Evolutionary conservation across 2,329 filamentous ascomycete genomes (phyloP).

Genomic region (Paecilomyces formosus): DNA sequence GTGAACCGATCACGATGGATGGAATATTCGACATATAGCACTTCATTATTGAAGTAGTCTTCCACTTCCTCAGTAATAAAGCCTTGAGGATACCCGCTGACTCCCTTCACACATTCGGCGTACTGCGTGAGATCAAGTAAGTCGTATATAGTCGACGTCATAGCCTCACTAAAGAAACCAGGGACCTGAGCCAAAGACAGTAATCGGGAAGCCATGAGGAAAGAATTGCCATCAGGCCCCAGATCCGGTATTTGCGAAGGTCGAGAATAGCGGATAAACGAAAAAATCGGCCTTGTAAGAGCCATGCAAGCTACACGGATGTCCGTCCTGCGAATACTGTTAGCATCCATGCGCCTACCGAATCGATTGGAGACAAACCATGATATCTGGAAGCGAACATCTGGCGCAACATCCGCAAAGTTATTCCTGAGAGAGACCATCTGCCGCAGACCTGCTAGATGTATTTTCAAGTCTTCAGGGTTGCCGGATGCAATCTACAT

Average conservation of each 20-base stretch:
- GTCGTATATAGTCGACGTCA: slow-evolving; percentile 27
- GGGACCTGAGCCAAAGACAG: slow-evolving; percentile 25
- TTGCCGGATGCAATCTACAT: slow-evolving; percentile 30
- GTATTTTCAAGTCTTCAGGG: slow-evolving; percentile 31
- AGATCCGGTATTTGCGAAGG: slow-evolving; percentile 21
- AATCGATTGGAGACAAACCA: slow-evolving; percentile 18
- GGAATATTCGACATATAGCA: slow-evolving; percentile 29
- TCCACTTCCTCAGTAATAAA: slow-evolving; percentile 28
- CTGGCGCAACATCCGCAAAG: slow-evolving; percentile 28
- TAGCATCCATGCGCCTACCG: neutral
- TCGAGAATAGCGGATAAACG: slow-evolving; percentile 28
- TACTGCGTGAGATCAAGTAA: slow-evolving; percentile 28
- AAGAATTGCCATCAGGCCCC: slow-evolving; percentile 22
- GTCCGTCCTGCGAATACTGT: slow-evolving; percentile 23
- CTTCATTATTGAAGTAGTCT: slow-evolving; percentile 34
- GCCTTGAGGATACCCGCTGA: slow-evolving; percentile 14
- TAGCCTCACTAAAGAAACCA: slow-evolving; percentile 23
- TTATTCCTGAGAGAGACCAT: slow-evolving; percentile 31
- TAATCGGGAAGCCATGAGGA: slow-evolving; percentile 23
- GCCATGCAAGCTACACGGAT: slow-evolving; percentile 33
- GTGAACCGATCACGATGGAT: slow-evolving; percentile 31
- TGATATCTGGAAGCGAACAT: slow-evolving; percentile 32
- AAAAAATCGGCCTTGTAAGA: slow-evolving; percentile 30
- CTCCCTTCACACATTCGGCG: slow-evolving; percentile 28
- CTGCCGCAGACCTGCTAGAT: slow-evolving; percentile 31